phyloP scores from a whole-genome alignment of 2,329 filamentous ascomycete species.

The Aspergillus luchuensis region DNA sequence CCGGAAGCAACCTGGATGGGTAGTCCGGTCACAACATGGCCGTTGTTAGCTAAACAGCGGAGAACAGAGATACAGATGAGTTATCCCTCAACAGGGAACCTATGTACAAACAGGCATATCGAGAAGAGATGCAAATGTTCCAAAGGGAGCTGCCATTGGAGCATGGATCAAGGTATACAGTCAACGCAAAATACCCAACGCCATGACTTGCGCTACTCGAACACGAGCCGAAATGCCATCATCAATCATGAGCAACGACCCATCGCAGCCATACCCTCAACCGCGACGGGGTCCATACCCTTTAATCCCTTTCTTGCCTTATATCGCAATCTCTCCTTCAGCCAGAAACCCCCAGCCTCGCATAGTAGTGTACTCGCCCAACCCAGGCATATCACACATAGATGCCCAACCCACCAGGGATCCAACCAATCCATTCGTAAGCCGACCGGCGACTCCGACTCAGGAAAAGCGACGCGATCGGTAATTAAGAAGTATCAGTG shows the following conservation, averaged over 20 bases:
- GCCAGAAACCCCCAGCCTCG: neutral
- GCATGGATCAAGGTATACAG: conserved; percentile 16
- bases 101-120: conserved; percentile 16
- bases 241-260: conserved; percentile 19
- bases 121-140: conserved; percentile 1
- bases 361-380: neutral
- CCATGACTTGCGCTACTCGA: conserved; percentile 17
- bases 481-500: neutral
- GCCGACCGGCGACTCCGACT: neutral
- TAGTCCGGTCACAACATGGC: neutral
- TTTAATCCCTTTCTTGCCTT: neutral
- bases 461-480: neutral
- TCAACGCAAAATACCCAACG: conserved; percentile 24
- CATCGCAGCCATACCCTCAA: neutral
- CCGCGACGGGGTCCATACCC: neutral
- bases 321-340: neutral
- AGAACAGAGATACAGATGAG: neutral
- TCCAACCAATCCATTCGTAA: neutral
- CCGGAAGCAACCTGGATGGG: neutral
- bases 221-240: conserved; percentile 10
- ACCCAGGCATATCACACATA: neutral
- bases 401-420: neutral
- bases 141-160: conserved; percentile 8
- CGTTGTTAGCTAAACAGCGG: neutral
- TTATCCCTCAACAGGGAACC: neutral